Base-by-base conservation (phyloP, 2,329 filamentous ascomycete species). In the Aspergillus tubingensis region DNA sequence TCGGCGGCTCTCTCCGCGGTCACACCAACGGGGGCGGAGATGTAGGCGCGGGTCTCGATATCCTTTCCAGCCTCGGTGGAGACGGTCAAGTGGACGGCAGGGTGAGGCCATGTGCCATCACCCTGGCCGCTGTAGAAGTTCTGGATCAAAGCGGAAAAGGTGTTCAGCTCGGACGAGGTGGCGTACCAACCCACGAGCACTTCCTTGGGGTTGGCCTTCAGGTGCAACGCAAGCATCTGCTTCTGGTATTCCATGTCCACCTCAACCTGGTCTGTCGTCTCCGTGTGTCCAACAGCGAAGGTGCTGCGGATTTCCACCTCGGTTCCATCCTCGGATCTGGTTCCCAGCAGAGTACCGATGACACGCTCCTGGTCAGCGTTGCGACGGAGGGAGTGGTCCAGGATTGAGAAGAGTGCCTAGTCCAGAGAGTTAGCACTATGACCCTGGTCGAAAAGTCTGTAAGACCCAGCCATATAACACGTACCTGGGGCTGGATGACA, bases 211-310 rank as follows among this genome's bases (percentile, higher is more conserved):
- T 92, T 91, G 60, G 93, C 94, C 81, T 94, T 94, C 69, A 98
- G 88, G 77, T 96, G 94, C 70, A 99, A 84, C 62, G 91, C 90
- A 60, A 98, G 88, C 95, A 99, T 99, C 79, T 94, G 93, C 86
- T 98, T 98, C 82, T 99, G 95, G 81, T 98, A 99, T 81, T 99
- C 95, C 85, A 99, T 96, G 77, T 99, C 95, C 66, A 99, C 95
- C 81, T 99, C 95, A 72, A 99, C 95, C 81, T 99, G 95, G 80
- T 99, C 95, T 77, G 93, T 91, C 70, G 94, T 96, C 82, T 99
- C 95, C 69, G 94, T 98, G 83, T 99, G 95, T 68, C 94, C 93
- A 74, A 99, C 96, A 69, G 95, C 95, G 78, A 99, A 99, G 82
- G 92, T 94, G 75, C 92, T 96, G 75, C 92, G 89, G 73, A 99